Conservation (phyloP, 768 basidiomycete species). For the Leucosporidium scottii region DNA sequence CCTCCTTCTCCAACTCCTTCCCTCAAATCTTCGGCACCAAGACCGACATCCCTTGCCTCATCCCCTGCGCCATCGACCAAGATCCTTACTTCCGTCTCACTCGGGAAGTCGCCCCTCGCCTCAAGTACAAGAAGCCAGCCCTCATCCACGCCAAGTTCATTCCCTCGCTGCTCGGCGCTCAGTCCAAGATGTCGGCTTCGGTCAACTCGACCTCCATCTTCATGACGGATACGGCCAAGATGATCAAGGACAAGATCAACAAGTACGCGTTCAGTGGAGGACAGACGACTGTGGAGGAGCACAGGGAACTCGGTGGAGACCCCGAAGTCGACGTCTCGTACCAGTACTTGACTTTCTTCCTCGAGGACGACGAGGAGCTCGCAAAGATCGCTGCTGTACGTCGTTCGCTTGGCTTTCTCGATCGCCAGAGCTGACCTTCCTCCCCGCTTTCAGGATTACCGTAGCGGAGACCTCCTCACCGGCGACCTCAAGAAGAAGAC, state of each 20-base stretch:
- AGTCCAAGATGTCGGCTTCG: conserved; percentile 98
- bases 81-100: conserved; percentile 97
- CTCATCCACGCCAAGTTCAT: conserved; percentile 95
- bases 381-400: conserved; percentile 66
- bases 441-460: conserved; percentile 63
- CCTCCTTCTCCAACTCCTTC: conserved; percentile 96
- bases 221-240: conserved; percentile 85
- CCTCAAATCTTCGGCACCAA: conserved; percentile 87
- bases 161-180: conserved; percentile 93
- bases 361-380: conserved; percentile 89
- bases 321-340: conserved; percentile 92
- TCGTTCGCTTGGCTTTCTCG: conserved; percentile 34
- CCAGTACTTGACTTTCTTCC: conserved; percentile 89
- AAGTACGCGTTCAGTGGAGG: conserved; percentile 95
- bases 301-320: conserved; percentile 76
- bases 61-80: conserved; percentile 91
- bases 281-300: conserved; percentile 90
- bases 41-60: conserved; percentile 80
- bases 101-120: conserved; percentile 83
- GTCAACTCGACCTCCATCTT: conserved; percentile 86
- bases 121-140: conserved; percentile 91
- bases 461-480: conserved; percentile 75
- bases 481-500: conserved; percentile 85
- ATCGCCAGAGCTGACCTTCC: conserved; percentile 1
- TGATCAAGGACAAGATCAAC: conserved; percentile 97